Evolutionary conservation across 139 green algal species (phyloP).

Genomic region (Volvox reticuliferus): DNA sequence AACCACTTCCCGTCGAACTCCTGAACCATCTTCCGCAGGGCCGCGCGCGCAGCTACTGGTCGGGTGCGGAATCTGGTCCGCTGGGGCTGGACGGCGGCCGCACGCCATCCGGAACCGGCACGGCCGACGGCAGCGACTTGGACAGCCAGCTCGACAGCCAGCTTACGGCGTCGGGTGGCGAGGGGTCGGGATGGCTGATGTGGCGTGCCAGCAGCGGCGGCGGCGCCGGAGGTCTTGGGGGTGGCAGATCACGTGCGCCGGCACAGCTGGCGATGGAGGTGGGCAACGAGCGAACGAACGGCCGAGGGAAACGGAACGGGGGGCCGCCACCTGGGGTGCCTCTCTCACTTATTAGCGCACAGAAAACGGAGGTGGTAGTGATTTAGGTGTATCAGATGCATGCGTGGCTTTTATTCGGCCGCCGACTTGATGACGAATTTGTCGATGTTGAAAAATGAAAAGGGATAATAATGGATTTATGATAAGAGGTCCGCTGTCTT

Average conservation of each 20-base stretch:
- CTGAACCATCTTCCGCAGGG: background rate
- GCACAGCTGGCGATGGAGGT: constrained; percentile 23
- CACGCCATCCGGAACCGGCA: background rate
- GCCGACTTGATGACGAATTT: no score
- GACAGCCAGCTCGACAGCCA: constrained; percentile 32
- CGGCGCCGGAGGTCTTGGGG: background rate
- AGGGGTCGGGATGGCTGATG: background rate
- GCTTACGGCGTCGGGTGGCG: background rate
- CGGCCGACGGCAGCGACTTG: no score
- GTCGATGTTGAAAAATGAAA: no score
- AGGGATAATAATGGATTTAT: no score
- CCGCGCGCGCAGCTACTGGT: background rate
- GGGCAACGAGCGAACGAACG: background rate
- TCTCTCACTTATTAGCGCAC: background rate
- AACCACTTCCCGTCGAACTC: no score
- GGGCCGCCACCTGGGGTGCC: background rate
- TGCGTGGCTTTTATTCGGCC: no score
- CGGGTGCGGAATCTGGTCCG: background rate
- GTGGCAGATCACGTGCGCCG: background rate
- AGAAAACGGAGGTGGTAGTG: no score
- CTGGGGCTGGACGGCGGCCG: background rate
- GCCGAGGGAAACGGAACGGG: background rate
- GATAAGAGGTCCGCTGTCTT: no score
- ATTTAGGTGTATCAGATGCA: no score
- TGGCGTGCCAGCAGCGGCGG: background rate